phyloP scores from a whole-genome alignment of 495 filamentous ascomycete species.

The Chlorociboria aeruginascens region DNA sequence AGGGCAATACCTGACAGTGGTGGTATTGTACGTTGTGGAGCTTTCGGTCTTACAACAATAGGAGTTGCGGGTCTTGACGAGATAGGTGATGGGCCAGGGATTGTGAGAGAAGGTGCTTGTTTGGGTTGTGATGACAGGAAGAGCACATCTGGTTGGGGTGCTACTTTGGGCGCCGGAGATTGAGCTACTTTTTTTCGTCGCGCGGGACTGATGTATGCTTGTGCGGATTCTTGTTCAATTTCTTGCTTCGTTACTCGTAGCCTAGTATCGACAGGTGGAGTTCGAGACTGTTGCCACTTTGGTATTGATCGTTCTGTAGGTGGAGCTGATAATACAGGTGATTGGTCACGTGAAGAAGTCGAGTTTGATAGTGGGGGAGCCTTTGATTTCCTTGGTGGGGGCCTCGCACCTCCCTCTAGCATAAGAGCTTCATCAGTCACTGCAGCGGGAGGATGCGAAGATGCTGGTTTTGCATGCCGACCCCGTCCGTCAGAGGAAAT shows the following conservation, averaged over 20 bases:
- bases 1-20: slow-evolving; percentile 53
- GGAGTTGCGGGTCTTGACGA: slow-evolving; percentile 32
- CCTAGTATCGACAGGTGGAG: slow-evolving; percentile 34
- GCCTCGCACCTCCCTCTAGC: slow-evolving; percentile 56
- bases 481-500: slow-evolving; percentile 6
- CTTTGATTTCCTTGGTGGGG: slow-evolving; percentile 23
- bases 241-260: slow-evolving; percentile 54
- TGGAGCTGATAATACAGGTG: slow-evolving; percentile 8
- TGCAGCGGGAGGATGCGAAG: too few species aligned
- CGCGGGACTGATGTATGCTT: slow-evolving; percentile 85
- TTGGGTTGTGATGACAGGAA: slow-evolving; percentile 8
- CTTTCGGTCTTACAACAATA: slow-evolving; percentile 29
- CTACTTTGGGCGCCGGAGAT: slow-evolving; percentile 19
- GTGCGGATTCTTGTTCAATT: slow-evolving; percentile 67
- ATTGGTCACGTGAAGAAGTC: slow-evolving; percentile 12
- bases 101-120: slow-evolving; percentile 15
- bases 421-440: slow-evolving; percentile 86
- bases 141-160: slow-evolving; percentile 14
- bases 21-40: slow-evolving; percentile 54
- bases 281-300: slow-evolving; percentile 18
- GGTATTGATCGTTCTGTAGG: slow-evolving; percentile 17
- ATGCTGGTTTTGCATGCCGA: slow-evolving; percentile 9
- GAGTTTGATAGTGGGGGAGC: slow-evolving; percentile 9
- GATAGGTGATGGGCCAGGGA: slow-evolving; percentile 20
- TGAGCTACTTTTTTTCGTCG: slow-evolving; percentile 57